Conservation (phyloP, 352 stramenopile genomes). For the Phytophthora capsici region DNA sequence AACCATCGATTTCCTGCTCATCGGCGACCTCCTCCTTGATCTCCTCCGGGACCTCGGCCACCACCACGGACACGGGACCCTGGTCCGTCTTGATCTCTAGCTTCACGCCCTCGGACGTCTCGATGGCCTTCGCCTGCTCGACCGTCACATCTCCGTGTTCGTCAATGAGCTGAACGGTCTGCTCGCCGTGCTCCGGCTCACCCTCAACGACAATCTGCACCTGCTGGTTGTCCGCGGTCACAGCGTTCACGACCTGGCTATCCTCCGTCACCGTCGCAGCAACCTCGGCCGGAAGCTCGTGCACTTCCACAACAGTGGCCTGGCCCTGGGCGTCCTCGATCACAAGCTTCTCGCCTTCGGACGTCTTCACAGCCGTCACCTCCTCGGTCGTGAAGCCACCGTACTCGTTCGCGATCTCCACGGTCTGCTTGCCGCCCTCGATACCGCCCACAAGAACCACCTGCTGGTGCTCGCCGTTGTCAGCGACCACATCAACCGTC, state of each 20-base stretch:
- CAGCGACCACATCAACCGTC: conserved; percentile 6
- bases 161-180: conserved; percentile 14
- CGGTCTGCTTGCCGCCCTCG: conserved; percentile 11
- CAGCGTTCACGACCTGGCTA: conserved; percentile 12
- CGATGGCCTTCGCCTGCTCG: conserved; percentile 1
- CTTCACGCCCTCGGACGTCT: conserved; percentile 11
- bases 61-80: conserved; percentile 5
- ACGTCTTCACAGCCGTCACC: conserved; percentile 12
- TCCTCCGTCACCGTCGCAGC: conserved; percentile 5
- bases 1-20: no score
- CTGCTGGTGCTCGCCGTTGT: conserved; percentile 5
- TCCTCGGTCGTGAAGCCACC: conserved; percentile 9
- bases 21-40: conserved; percentile 8
- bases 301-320: conserved; percentile 5
- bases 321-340: conserved; percentile 6
- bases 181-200: conserved; percentile 13
- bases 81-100: conserved; percentile 7
- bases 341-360: conserved; percentile 6
- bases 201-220: conserved; percentile 16
- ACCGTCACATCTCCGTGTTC: conserved; percentile 9
- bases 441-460: conserved; percentile 10
- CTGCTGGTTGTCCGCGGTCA: conserved; percentile 5
- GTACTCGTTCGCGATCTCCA: conserved; percentile 11
- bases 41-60: conserved; percentile 4
- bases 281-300: conserved; percentile 26